Percentiles rank a stretch among this genome's conserved stretches.
Evolutionary conservation across 352 stramenopile species (phyloP).

Genomic region (Globisporangium abappressorium): DNA sequence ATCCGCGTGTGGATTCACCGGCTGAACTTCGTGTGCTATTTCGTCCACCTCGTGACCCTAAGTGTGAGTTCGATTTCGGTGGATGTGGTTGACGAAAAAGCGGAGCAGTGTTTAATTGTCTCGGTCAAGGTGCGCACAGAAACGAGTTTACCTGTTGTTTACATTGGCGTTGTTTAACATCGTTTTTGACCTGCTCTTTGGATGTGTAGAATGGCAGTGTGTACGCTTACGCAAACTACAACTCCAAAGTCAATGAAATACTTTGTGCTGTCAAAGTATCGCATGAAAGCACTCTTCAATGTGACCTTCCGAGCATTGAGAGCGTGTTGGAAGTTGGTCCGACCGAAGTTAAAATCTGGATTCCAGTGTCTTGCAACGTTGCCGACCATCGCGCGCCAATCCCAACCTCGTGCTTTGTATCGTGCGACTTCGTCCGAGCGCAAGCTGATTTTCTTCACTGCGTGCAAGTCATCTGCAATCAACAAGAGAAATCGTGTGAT

Average conservation of each 20-base stretch:
- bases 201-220: constrained; percentile 30
- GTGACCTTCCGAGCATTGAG: constrained; percentile 11
- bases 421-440: constrained; percentile 5
- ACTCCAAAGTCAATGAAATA: constrained; percentile 21
- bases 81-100: constrained; percentile 28
- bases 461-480: not conserved
- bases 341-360: constrained; percentile 27
- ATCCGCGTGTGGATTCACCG: constrained; percentile 40
- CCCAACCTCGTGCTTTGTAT: constrained; percentile 12
- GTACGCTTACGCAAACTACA: constrained; percentile 18
- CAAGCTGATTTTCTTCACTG: constrained; percentile 3
- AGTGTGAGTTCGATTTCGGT: constrained; percentile 28
- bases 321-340: constrained; percentile 16
- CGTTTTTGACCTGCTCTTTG: not conserved
- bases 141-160: constrained; percentile 7
- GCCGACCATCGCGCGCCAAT: constrained; percentile 20
- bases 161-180: not conserved
- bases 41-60: constrained; percentile 35
- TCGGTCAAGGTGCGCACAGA: constrained; percentile 5
- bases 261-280: constrained; percentile 16
- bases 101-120: constrained; percentile 10
- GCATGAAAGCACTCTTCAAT: constrained; percentile 3
- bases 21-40: constrained; percentile 30
- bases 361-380: constrained; percentile 19
- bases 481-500: not conserved